Evolutionary conservation across 73 alveolate species (phyloP).

Genomic region (Blepharisma stoltei): DNA sequence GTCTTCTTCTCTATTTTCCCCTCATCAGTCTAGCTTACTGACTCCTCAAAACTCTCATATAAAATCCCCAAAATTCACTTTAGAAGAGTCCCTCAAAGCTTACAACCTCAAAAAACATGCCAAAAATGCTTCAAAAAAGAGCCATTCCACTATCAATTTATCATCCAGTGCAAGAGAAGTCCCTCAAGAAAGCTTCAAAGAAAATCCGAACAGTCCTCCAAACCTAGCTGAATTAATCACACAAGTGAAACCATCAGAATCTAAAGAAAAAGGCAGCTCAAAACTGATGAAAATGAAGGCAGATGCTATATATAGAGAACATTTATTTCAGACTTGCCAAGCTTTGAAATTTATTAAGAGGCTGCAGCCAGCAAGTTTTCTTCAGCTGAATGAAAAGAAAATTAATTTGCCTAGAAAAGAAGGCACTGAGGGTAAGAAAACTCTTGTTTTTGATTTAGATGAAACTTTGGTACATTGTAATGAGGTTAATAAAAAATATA

Average conservation of each 20-base stretch:
- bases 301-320: conserved; percentile 6
- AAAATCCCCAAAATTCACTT: no score
- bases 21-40: no score
- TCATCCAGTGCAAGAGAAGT: no score
- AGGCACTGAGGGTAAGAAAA: conserved; percentile 20
- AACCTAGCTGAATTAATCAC: conserved; percentile 14
- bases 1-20: no score
- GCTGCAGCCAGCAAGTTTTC: not conserved
- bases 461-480: conserved; percentile 34
- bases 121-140: no score
- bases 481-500: not conserved
- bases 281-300: no score
- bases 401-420: conserved; percentile 2
- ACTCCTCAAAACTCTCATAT: no score
- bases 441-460: conserved; percentile 29
- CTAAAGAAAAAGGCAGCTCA: not conserved
- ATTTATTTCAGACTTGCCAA: conserved; percentile 27
- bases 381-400: conserved; percentile 1
- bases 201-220: no score
- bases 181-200: no score
- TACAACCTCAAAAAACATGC: no score
- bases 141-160: no score
- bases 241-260: conserved; percentile 60
- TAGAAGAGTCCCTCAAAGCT: no score
- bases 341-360: conserved; percentile 24